Conservation (phyloP, 1,139 yeast genomes). For the Schizosaccharomyces versatilis region DNA sequence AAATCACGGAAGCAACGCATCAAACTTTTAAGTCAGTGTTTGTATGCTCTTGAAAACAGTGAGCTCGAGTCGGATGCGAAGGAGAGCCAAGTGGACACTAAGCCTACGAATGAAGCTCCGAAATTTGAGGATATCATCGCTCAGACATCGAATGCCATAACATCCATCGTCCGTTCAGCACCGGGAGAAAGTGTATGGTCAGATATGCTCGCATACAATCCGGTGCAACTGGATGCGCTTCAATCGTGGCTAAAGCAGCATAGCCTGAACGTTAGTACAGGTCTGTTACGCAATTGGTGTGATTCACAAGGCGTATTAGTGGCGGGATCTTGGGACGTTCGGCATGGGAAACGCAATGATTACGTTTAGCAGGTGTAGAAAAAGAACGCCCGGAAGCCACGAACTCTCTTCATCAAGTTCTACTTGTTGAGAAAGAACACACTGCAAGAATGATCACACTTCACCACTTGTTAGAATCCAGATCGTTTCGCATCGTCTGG, state of each 20-base stretch:
- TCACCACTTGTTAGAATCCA: constrained; percentile 8
- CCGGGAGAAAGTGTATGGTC: background rate
- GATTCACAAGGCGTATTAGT: background rate
- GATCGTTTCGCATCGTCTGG: constrained; percentile 36
- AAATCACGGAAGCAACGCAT: background rate
- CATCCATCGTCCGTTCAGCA: background rate
- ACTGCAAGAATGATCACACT: background rate
- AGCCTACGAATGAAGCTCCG: too few relatives aligned
- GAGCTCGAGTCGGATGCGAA: too few relatives aligned
- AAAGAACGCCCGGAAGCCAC: too few relatives aligned
- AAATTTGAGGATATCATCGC: background rate
- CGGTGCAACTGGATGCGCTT: background rate
- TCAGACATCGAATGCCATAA: background rate
- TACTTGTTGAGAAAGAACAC: too few relatives aligned
- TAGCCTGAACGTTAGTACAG: background rate
- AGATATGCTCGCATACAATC: background rate
- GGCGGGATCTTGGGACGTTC: background rate
- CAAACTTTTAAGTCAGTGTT: background rate
- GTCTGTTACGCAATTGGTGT: background rate
- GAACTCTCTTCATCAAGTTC: too few relatives aligned
- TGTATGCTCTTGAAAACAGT: background rate
- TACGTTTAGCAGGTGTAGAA: too few relatives aligned
- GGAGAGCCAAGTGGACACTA: background rate
- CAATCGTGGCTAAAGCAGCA: background rate
- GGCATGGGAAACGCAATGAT: too few relatives aligned